These are phyloP conservation scores for Usnea hakonensis DNA, from an alignment of 495 filamentous ascomycete genomes.

Conservation along the genomic window DNA sequence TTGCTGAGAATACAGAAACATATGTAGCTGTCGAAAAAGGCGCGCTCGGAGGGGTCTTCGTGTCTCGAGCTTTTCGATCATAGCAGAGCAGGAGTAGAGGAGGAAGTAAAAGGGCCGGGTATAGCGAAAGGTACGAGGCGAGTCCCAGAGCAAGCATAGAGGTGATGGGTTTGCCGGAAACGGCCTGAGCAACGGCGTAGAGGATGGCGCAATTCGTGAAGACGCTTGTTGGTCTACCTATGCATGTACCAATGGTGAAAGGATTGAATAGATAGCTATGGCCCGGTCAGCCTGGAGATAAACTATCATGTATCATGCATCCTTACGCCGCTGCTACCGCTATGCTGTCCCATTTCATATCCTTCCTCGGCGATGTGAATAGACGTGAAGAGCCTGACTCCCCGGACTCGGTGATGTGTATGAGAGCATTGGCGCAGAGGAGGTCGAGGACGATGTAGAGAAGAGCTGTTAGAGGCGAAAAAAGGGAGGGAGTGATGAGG, in stretches of 20 bases:
- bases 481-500: constrained; percentile 61
- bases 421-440: constrained; percentile 72
- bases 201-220: constrained; percentile 88
- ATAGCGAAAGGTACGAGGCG: constrained; percentile 87
- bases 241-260: constrained; percentile 84
- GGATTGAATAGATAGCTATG: constrained; percentile 85
- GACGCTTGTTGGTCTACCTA: constrained; percentile 84
- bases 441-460: constrained; percentile 80
- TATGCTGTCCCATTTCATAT: constrained; percentile 66
- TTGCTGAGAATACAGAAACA: constrained; percentile 35
- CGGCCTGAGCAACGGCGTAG: constrained; percentile 73
- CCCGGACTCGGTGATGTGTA: constrained; percentile 74
- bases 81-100: constrained; percentile 77
- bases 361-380: constrained; percentile 70
- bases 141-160: constrained; percentile 81
- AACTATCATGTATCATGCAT: background rate
- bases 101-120: constrained; percentile 77
- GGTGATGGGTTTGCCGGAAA: constrained; percentile 60
- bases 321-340: constrained; percentile 70
- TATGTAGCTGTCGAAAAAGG: constrained; percentile 47
- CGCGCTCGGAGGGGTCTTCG: constrained; percentile 16
- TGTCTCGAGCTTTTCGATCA: constrained; percentile 45
- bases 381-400: constrained; percentile 63
- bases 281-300: constrained; percentile 18
- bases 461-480: constrained; percentile 63